Evolutionary conservation across 306 rosid genomes (phyloP).

Genomic region (Begonia peltatifolia): DNA sequence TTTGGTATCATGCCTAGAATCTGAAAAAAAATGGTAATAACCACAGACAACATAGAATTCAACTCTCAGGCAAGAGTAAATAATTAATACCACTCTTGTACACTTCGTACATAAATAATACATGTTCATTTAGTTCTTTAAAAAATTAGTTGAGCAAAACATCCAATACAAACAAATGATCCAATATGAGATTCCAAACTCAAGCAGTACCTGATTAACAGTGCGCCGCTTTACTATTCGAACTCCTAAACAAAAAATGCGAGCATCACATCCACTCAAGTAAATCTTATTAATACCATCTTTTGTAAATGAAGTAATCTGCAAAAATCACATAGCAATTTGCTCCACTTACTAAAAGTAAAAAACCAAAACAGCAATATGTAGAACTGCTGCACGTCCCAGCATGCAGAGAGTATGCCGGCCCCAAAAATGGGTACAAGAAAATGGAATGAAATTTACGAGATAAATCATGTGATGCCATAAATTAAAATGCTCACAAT

Average conservation of each 20-base stretch:
- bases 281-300: slow-evolving; percentile 84
- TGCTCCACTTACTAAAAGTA: neutral
- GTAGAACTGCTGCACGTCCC: neutral
- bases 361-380: slow-evolving; percentile 6
- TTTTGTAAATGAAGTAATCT: slow-evolving; percentile 69
- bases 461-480: neutral
- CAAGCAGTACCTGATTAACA: slow-evolving; percentile 57
- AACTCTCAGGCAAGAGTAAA: no score
- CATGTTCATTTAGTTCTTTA: no score
- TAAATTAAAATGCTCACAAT: slow-evolving; percentile 46
- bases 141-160: no score
- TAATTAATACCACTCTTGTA: no score
- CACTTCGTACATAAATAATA: no score
- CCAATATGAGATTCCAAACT: no score
- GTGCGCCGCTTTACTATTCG: slow-evolving; percentile 76
- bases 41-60: neutral
- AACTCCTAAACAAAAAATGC: slow-evolving; percentile 82
- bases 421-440: slow-evolving; percentile 6
- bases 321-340: slow-evolving; percentile 15
- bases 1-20: slow-evolving; percentile 62
- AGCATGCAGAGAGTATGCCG: neutral
- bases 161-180: no score
- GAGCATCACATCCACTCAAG: slow-evolving; percentile 82
- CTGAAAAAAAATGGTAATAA: slow-evolving; percentile 24
- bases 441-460: neutral